Base-by-base conservation (phyloP, 371 early-diverging fungal genomes). In the Apophysomyces ossiformis region DNA sequence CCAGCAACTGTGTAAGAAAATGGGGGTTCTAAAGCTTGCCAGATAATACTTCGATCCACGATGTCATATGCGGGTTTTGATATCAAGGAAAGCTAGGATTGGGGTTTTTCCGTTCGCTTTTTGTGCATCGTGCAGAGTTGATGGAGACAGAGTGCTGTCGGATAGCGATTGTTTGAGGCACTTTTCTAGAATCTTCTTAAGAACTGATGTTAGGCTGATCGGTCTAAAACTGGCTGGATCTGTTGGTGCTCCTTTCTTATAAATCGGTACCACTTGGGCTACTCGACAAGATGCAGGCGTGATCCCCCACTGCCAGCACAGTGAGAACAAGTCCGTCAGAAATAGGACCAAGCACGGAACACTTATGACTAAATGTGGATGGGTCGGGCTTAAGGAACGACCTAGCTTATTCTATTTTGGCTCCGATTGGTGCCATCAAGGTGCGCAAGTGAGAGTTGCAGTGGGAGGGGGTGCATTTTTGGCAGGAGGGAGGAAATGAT, bases 61-160 rank as follows among this genome's bases (percentile, higher is more conserved):
- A 66, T 61, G 38, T 69, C 73, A 50, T 73, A 73, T 0, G 69
- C 76, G 13, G 63, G 18, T n/a, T 36, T 71, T 69, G 16, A 70
- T 76, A 35, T 76, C 72, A 7, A 76, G 63, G 45, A 76, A 70
- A 15, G 65, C 72, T 0, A 69, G 56, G 2, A 61, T 57, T 5
- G 72, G 69, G 0, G 60, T 21, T 41, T 41, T 8, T 26, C 57
- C 5, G 45, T 65, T 0, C 36, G 37, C 6, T 57, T 61, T 0
- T 9, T 12, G 16, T 56, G 45, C 37, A 16, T 39, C 18, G 3
- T 37, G 57, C 50, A 64, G 11, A 73, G 18, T 16, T 69, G 67
- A 38, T 73, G 73, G 0, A 74, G 66, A 58, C 69, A 69, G 0
- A 72, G 46, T 0, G 77, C 73, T 1, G 9, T 36, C 6, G 0